phyloP scores from a whole-genome alignment of 2,329 filamentous ascomycete genomes.

The Xylariaceae sp. region DNA sequence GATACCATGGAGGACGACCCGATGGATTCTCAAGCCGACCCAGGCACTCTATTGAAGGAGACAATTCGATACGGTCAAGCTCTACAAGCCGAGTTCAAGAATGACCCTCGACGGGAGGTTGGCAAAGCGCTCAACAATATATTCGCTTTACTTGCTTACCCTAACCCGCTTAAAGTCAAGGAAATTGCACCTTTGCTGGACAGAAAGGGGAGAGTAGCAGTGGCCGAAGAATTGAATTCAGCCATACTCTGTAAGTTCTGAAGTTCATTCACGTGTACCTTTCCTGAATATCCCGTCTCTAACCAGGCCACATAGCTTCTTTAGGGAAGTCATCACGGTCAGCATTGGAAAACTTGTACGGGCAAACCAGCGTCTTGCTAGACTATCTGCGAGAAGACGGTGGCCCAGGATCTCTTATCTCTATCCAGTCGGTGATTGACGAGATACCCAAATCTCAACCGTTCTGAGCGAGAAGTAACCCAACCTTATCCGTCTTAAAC shows the following conservation, averaged over 20 bases:
- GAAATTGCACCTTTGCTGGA: slow-evolving; percentile 82
- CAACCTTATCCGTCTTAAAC: too few relatives aligned
- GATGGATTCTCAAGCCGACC: slow-evolving; percentile 37
- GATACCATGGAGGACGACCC: slow-evolving; percentile 64
- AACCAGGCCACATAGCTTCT: slow-evolving; percentile 65
- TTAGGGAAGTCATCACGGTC: slow-evolving; percentile 89
- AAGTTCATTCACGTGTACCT: background rate
- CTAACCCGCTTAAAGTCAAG: slow-evolving; percentile 76
- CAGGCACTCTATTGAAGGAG: slow-evolving; percentile 63
- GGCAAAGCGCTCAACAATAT: slow-evolving; percentile 80
- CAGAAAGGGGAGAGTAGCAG: slow-evolving; percentile 72
- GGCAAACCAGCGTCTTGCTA: slow-evolving; percentile 86
- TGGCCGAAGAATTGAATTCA: slow-evolving; percentile 93
- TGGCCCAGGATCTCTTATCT: slow-evolving; percentile 83
- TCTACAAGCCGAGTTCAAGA: slow-evolving; percentile 77
- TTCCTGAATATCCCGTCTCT: slow-evolving; percentile 6
- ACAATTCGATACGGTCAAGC: slow-evolving; percentile 82
- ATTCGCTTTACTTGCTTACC: slow-evolving; percentile 86
- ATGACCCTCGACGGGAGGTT: slow-evolving; percentile 73
- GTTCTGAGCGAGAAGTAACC: slow-evolving; percentile 33
- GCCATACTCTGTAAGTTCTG: slow-evolving; percentile 79
- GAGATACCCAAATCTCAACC: slow-evolving; percentile 51
- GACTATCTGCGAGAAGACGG: slow-evolving; percentile 81
- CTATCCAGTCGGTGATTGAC: slow-evolving; percentile 57
- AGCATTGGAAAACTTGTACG: slow-evolving; percentile 82